Conservation (phyloP, 208 protist genomes). For the Acanthamoeba rhysodes region DNA sequence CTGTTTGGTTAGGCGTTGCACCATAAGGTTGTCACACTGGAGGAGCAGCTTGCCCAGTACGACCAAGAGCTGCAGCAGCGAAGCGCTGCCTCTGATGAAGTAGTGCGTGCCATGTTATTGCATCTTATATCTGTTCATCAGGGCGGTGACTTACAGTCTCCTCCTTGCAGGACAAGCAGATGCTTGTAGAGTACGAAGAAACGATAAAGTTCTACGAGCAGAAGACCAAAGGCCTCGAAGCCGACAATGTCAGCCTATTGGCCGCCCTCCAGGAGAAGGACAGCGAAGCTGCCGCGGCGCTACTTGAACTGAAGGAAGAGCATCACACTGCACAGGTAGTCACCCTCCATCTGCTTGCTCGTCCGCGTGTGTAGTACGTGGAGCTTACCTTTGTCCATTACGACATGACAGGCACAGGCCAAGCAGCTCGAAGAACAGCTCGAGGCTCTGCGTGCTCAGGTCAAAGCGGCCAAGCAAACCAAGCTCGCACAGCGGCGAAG, state of each 20-base stretch:
- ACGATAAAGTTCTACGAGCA: constrained; percentile 46
- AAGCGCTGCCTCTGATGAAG: not conserved
- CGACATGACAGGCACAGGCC: not conserved
- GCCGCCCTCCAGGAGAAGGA: not conserved
- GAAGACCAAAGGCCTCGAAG: not conserved
- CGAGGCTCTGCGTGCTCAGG: not conserved
- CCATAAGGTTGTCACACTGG: not conserved
- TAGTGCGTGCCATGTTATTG: not conserved
- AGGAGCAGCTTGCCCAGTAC: not conserved
- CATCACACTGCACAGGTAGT: not conserved
- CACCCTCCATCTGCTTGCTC: not conserved
- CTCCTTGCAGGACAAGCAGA: constrained; percentile 22
- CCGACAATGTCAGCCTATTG: not conserved
- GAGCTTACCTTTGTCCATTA: not conserved
- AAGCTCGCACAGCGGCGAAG: not conserved
- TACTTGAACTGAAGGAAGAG: not conserved
- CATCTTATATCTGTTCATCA: not conserved
- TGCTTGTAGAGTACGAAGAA: constrained; percentile 36
- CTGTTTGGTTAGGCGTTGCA: not conserved
- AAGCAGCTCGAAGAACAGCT: not conserved
- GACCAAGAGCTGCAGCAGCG: constrained; percentile 46
- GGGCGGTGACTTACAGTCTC: not conserved
- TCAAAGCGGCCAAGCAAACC: not conserved
- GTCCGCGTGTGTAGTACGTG: not conserved
- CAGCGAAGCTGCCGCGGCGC: not conserved